Evolutionary conservation across 768 basidiomycete genomes (phyloP), one percentile per base, ranked within the genome.

Genomic region (Holtermanniella nyarrowii): DNA sequence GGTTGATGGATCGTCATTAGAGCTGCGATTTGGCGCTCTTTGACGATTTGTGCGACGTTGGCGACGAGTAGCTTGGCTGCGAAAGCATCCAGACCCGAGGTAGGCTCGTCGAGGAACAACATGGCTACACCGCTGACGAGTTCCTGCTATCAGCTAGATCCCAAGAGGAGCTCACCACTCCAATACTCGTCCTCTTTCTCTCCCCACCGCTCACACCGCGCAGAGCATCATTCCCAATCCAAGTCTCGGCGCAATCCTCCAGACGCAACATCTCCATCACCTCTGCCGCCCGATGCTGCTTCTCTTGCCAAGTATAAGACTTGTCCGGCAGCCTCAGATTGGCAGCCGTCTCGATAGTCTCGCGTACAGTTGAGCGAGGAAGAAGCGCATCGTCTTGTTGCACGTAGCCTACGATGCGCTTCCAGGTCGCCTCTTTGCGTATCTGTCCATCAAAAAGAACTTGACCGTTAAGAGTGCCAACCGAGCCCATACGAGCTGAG

Each of bases 1-100:
- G 50, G 50, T 44, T 51, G 50, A 26, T 51, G 50, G 14, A 51
- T 26, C n/a, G 50, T 51, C 50, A 51, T 51, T 10, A 51, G 26
- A 22, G 26, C 26, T 1, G 50, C 42, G 21, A 51, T 18, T 21
- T 51, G n/a, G 10, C 50, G 42, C 4, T 26, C 40, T 24, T 44
- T 44, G 43, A 44, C 43, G 23, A 51, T 42, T 4, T 44, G 18
- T 41, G 50, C 24, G 20, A 51, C 50, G 25, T 51, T 51, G 31
- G n/a, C 16, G 42, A 51, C 50, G 21, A 51, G 50, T 23, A 51
- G 43, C 7, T 44, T 51, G 20, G 50, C 50, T 1, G 50, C 50
- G 42, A 26, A 44, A 31, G n/a, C 20, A 37, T 44, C 14, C 13
- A 21, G 25, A 22, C n/a, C n/a, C 40, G 5, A 16, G 24, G 11